These are phyloP conservation scores for Trifolium dubium DNA, from an alignment of 306 rosid genomes.

Conservation along the genomic window DNA sequence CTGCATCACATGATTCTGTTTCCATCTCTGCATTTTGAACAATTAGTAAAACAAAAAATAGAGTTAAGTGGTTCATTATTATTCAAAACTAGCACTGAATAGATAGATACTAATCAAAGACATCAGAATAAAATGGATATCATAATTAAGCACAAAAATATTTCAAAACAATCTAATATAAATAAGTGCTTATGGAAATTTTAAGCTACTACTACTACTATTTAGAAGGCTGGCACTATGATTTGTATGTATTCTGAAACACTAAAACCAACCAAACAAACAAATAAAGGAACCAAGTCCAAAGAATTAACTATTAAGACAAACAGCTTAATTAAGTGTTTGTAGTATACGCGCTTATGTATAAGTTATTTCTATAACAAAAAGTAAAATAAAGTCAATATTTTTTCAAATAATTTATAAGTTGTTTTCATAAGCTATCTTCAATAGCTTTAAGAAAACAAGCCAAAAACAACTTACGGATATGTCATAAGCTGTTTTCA, in stretches of 20 bases:
- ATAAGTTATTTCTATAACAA: not conserved
- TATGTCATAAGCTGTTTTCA: not conserved
- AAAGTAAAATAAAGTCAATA: not conserved
- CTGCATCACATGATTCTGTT: slow-evolving; percentile 47
- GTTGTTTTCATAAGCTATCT: not conserved
- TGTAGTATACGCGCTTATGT: not conserved
- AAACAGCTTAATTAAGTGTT: too few species aligned
- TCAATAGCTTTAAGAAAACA: not conserved
- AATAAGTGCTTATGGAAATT: not conserved
- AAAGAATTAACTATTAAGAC: not conserved
- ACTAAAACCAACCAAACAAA: not conserved
- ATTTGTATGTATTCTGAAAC: slow-evolving; percentile 8
- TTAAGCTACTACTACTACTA: not conserved
- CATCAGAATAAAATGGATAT: slow-evolving; percentile 16
- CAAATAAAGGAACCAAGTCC: slow-evolving; percentile 5
- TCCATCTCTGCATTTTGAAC: slow-evolving; percentile 52
- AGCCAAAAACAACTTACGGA: not conserved
- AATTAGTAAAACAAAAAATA: not conserved
- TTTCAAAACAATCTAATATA: not conserved
- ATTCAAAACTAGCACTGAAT: not conserved
- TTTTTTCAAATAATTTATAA: not conserved
- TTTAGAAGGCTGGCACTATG: not conserved
- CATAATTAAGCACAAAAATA: not conserved
- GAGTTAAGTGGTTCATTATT: slow-evolving; percentile 3
- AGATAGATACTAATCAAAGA: slow-evolving; percentile 21